Conservation (phyloP, 2,329 filamentous ascomycete genomes). For the Pseudogymnoascus sp. region DNA sequence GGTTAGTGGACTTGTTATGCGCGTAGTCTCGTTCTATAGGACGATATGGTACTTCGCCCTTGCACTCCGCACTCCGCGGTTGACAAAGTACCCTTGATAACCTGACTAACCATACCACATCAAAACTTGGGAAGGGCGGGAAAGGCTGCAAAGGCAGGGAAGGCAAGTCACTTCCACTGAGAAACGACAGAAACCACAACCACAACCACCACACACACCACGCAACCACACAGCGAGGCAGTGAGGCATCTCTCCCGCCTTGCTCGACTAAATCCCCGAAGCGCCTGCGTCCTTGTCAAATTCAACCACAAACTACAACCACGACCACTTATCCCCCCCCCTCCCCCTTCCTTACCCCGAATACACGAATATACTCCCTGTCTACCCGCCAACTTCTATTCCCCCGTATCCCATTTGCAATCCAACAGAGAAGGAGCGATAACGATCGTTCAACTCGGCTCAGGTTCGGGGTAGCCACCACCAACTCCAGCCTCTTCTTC, state of each 20-base stretch:
- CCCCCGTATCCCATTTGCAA: not conserved
- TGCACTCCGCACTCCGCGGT: not conserved
- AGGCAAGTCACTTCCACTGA: too few species aligned
- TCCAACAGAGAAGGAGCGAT: not conserved
- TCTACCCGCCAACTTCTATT: not conserved
- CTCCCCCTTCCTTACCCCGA: not conserved
- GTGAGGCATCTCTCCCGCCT: not conserved
- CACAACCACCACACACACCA: too few species aligned
- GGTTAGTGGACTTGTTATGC: too few species aligned
- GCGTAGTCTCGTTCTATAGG: too few species aligned
- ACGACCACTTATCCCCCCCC: not conserved
- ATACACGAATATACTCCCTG: not conserved
- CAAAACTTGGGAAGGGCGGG: not conserved
- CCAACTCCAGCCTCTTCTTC: not conserved
- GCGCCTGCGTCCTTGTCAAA: not conserved
- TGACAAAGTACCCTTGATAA: not conserved
- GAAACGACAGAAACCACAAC: too few species aligned
- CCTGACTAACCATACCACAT: not conserved
- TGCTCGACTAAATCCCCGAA: not conserved
- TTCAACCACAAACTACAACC: not conserved
- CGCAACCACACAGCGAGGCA: not conserved
- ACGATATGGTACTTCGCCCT: not conserved
- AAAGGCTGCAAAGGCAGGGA: not conserved
- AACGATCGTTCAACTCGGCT: not conserved
- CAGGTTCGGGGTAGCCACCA: not conserved